Evolutionary conservation across 331 rosid species (phyloP).

Genomic region (Prunus yedoensis): DNA sequence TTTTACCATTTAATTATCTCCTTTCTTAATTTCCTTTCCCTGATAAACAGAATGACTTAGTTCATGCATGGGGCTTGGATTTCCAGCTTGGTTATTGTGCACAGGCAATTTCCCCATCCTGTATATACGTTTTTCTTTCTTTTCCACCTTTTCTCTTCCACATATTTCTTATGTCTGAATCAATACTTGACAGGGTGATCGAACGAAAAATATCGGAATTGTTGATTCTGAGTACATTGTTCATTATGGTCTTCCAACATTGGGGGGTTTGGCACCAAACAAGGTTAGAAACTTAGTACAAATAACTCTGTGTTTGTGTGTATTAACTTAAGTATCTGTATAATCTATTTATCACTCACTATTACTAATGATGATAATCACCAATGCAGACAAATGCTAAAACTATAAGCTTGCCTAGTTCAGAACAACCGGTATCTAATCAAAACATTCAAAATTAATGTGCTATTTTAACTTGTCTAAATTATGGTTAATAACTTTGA

Average conservation of each 20-base stretch:
- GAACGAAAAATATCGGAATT: constrained; percentile 40
- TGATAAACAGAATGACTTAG: constrained; percentile 35
- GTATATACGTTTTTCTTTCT: not conserved
- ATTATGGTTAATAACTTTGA: constrained; percentile 3
- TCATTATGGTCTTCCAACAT: constrained; percentile 46
- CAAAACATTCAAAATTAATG: constrained; percentile 10
- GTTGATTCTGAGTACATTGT: constrained; percentile 48
- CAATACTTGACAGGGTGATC: constrained; percentile 40
- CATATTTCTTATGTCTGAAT: constrained; percentile 1
- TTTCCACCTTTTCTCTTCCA: not conserved
- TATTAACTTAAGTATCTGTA: not conserved
- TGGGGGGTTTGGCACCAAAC: constrained; percentile 25
- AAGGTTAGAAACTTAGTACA: constrained; percentile 29
- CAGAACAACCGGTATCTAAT: constrained; percentile 20
- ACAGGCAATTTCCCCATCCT: constrained; percentile 27
- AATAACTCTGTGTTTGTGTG: not conserved
- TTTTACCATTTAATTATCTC: not conserved
- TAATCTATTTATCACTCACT: not conserved
- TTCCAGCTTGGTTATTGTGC: constrained; percentile 49
- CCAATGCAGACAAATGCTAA: constrained; percentile 18
- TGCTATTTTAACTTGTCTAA: not conserved
- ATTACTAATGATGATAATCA: not conserved
- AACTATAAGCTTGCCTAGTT: not conserved
- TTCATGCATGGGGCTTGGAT: constrained; percentile 59
- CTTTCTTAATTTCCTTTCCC: not conserved